phyloP scores from a whole-genome alignment of 805 yeast genomes.

The Teunomyces aglyptinius region DNA sequence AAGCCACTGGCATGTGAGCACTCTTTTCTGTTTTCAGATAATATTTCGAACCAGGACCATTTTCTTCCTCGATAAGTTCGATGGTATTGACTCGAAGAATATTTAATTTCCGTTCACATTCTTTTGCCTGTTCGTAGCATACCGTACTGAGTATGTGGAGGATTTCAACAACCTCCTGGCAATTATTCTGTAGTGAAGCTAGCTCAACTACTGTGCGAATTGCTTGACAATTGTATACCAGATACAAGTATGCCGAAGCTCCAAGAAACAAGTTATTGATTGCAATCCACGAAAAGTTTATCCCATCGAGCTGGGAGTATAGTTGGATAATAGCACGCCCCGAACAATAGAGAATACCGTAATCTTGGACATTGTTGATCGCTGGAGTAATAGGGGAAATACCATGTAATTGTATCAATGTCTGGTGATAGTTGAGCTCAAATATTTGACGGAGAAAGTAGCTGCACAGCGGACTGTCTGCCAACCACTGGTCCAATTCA shows the following conservation, averaged over 20 bases:
- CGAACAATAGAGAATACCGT: background rate
- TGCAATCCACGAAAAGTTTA: slow-evolving; percentile 1
- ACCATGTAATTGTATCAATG: background rate
- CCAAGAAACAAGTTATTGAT: slow-evolving; percentile 1
- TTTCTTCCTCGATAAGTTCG: background rate
- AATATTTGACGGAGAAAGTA: background rate
- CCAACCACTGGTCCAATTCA: background rate
- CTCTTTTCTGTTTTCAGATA: background rate
- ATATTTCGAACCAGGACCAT: background rate
- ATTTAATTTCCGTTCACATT: background rate
- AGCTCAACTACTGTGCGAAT: background rate
- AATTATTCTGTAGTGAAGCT: background rate
- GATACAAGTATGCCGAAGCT: slow-evolving; percentile 3
- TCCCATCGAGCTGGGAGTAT: background rate
- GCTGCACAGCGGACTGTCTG: background rate
- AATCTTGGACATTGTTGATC: background rate
- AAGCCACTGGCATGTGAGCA: background rate
- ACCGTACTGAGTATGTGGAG: background rate
- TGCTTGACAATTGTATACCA: slow-evolving; percentile 2
- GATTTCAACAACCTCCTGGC: background rate
- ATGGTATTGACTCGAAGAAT: background rate
- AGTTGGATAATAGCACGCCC: background rate
- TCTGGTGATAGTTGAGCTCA: slow-evolving; percentile 1
- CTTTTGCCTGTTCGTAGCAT: background rate
- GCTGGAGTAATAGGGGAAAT: background rate